Evolutionary conservation across 352 stramenopile species (phyloP), one percentile per base, ranked within the genome.

Genomic region (Globisporangium nunn): DNA sequence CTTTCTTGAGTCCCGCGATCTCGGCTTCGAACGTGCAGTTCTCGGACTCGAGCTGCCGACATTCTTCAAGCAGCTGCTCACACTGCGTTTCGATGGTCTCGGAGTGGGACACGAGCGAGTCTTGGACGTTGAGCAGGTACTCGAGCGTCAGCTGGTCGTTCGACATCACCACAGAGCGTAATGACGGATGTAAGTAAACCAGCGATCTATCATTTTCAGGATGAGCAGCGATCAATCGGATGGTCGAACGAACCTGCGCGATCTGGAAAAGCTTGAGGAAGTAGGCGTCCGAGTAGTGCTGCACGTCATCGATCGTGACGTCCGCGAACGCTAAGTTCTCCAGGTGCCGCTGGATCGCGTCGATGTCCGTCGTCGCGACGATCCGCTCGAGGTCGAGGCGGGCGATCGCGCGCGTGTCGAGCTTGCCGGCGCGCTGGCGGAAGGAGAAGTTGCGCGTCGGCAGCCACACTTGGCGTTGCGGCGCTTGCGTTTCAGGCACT

Each of bases 181-280:
- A 23, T 23, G 23, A 23, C 23, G 23, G 1, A 18, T 47, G 41
- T 2, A 29, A 43, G 52, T 14, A 15, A 41, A 43, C 12, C 28
- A 37, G 8, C 33, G 33, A 37, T 37, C 33, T 37, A 8, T 37
- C 33, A 23, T 23, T 37, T 6, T 37, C 2, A 37, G 6, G 33
- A 37, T 8, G 8, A 37, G 33, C 33, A 37, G 33, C 33, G 23
- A 23, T 23, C 23, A 23, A 37, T 37, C 33, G 5, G 4, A 30
- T 7, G 45, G 5, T 17, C 17, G 31, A 8, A 49, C 5, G 17
- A 33, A 89, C 81, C 75, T 92, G 81, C 3, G 83, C 74, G 58
- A 93, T 86, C 60, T 93, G 83, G 57, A 93, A 93, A 7, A 93
- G 56, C 54, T 93, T 93, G 35, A 93, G 72, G 53, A 93, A 93